Evolutionary conservation across 208 protist species (phyloP), one percentile per base, ranked within the genome.

Genomic region (Trypanosoma cruzi): DNA sequence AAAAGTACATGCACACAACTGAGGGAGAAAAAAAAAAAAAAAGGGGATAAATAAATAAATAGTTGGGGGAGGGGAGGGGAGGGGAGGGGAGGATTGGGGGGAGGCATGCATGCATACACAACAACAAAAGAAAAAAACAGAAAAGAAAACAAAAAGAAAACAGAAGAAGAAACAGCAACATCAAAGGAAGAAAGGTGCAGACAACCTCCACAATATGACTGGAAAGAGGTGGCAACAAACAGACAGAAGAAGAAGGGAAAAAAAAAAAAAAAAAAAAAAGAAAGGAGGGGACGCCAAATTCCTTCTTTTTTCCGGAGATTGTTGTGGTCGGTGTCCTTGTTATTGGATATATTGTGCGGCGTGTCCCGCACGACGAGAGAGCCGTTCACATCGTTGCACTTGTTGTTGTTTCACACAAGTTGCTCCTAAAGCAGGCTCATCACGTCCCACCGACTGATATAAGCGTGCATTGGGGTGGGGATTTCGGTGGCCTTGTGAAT

Each of bases 181-280:
- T 63, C 22, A 74, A 53, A 48, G 57, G 60, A 31, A 74, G 54
- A 63, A 53, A 44, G 36, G 31, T n/a, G n/a, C n/a, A n/a, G n/a
- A n/a, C n/a, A n/a, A 7, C 40, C 40, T 44, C 3, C 11, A 14
- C 7, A 16, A 14, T 8, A 31, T 44, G n/a, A 29, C 26, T 24
- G 26, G 36, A 48, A 28, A 48, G 24, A 29, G 7, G n/a, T n/a
- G 44, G 18, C 0, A 56, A 64, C 2, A 72, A 31, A 20, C 50
- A 7, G 24, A 20, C 3, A 44, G 18, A 26, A 5, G 24, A n/a
- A n/a, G n/a, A n/a, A n/a, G n/a, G n/a, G n/a, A n/a, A n/a, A n/a
- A n/a, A n/a, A n/a, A 6, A 52, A 57, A 46, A 55, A 55, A 42
- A 32, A 71, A 64, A 71, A 64, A 40, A n/a, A 50, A 52, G 14